Conservation (phyloP, 805 yeast species). For the Barnettozyma sp. region DNA sequence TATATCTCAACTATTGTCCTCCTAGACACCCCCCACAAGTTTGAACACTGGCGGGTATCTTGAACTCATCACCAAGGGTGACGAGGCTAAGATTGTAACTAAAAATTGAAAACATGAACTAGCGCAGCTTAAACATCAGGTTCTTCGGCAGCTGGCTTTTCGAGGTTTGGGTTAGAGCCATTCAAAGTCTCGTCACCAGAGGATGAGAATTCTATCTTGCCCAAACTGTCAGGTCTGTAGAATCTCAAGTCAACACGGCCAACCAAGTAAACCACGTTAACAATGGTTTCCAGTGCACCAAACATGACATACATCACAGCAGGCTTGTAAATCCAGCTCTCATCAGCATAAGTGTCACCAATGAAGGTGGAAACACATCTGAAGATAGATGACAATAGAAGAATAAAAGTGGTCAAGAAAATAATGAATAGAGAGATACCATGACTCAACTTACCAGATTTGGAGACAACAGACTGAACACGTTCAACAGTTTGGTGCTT, state of each 20-base stretch:
- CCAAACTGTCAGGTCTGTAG: conserved; percentile 64
- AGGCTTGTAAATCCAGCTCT: conserved; percentile 43
- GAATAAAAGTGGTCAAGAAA: conserved; percentile 38
- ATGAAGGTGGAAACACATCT: conserved; percentile 43
- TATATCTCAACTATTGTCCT: no score
- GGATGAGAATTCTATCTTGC: conserved; percentile 11
- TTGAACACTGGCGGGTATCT: no score
- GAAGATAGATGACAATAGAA: conserved; percentile 44
- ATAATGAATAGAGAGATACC: conserved; percentile 42
- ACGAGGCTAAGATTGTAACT: no score
- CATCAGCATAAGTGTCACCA: conserved; percentile 22
- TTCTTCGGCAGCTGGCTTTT: conserved; percentile 2
- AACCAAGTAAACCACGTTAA: conserved; percentile 48
- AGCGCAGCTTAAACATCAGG: conserved; percentile 1
- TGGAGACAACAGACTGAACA: conserved; percentile 21
- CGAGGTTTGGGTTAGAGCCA: conserved; percentile 7
- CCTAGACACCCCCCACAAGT: no score
- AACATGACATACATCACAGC: conserved; percentile 61
- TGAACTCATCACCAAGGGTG: no score
- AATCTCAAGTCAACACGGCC: conserved; percentile 71
- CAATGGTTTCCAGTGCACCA: conserved; percentile 59
- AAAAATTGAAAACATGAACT: no score
- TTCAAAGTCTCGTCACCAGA: conserved; percentile 9
- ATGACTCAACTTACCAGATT: conserved; percentile 37
- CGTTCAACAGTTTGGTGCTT: conserved; percentile 28